Conservation (phyloP, 345 rosid genomes). For the Balakata baccata region DNA sequence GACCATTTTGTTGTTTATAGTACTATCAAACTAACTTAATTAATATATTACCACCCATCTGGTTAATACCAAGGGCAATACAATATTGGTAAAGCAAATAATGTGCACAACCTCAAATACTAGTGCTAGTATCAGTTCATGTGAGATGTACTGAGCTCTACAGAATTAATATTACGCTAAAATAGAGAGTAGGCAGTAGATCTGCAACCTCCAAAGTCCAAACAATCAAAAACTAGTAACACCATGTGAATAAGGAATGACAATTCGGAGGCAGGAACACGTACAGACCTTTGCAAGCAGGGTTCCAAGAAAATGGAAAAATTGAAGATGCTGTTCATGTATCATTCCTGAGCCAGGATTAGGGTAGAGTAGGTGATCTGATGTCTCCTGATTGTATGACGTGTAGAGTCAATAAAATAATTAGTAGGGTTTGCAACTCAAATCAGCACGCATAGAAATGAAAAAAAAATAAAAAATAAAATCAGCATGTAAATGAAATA, state of each 20-base stretch:
- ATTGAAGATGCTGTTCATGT: conserved; percentile 95
- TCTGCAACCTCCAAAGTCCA: not conserved
- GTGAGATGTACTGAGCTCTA: not conserved
- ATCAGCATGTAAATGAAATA: not conserved
- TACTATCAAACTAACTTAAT: not conserved
- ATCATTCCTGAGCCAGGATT: conserved; percentile 98
- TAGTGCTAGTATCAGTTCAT: not conserved
- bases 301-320: conserved; percentile 90
- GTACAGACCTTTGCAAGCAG: conserved; percentile 78
- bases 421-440: not conserved
- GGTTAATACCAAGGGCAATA: not conserved
- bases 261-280: not conserved
- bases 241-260: not conserved
- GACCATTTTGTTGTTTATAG: not conserved
- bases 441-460: not conserved
- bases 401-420: not conserved
- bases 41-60: not conserved
- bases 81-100: not conserved
- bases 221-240: not conserved
- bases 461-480: not conserved
- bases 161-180: not conserved
- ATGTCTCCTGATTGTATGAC: conserved; percentile 61
- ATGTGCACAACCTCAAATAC: not conserved
- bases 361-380: conserved; percentile 95
- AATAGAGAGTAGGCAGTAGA: not conserved